These are phyloP conservation scores for Phytophthora quininea DNA, from an alignment of 352 stramenopile genomes.

Conservation along the genomic window DNA sequence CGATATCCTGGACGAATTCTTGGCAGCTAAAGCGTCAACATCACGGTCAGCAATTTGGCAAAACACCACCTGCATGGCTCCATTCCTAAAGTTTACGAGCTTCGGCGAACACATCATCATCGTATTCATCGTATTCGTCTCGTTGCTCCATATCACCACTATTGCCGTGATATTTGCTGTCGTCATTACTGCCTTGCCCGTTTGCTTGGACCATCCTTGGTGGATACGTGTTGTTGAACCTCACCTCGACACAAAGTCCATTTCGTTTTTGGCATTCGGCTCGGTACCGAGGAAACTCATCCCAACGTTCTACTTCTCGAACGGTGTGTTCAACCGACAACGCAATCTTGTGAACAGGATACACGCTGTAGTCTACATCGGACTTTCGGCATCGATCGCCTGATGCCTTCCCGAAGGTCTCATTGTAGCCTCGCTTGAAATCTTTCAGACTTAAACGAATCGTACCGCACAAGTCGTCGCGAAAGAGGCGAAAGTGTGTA, in stretches of 20 bases:
- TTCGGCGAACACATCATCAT: too few species aligned
- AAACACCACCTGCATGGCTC: too few species aligned
- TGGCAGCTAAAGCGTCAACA: too few species aligned
- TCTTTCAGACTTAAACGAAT: conserved; percentile 41
- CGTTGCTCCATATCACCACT: too few species aligned
- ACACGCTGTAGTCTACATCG: conserved; percentile 41
- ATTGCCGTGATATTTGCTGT: too few species aligned
- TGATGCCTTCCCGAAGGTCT: conserved; percentile 3
- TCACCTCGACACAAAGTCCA: conserved; percentile 38
- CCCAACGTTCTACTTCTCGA: conserved; percentile 24
- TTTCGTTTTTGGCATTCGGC: conserved; percentile 10
- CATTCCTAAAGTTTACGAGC: too few species aligned
- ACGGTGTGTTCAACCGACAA: conserved; percentile 33
- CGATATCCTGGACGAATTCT: too few species aligned
- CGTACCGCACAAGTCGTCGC: conserved; percentile 44
- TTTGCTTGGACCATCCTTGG: not conserved
- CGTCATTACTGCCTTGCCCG: too few species aligned
- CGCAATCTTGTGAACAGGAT: conserved; percentile 16
- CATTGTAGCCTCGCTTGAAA: conserved; percentile 22
- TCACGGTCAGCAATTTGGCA: too few species aligned
- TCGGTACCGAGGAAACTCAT: conserved; percentile 15
- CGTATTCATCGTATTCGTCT: too few species aligned
- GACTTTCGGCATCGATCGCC: conserved; percentile 20
- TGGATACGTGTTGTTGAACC: conserved; percentile 25
- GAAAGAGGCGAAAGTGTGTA: conserved; percentile 51